phyloP scores from a whole-genome alignment of 192 early-diverging fungal genomes.

The Coemansia sp. region DNA sequence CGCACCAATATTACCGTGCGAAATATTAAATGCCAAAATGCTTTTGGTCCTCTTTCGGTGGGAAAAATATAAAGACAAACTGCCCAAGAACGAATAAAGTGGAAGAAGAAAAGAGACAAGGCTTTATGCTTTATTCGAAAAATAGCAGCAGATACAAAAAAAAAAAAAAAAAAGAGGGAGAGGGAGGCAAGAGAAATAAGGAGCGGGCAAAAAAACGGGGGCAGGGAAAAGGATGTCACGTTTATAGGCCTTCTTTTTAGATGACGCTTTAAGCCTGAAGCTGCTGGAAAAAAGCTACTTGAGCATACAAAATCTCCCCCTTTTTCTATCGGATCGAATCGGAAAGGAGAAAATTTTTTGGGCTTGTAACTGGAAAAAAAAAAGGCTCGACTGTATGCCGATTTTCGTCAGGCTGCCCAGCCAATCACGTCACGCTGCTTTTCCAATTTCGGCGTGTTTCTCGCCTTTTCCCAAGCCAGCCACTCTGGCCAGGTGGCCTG shows the following conservation, averaged over 20 bases:
- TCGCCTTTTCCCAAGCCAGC: neutral
- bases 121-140: neutral
- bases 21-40: slow-evolving; percentile 5
- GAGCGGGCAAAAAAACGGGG: slow-evolving; percentile 3
- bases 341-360: slow-evolving; percentile 1
- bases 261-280: neutral
- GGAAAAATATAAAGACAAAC: neutral
- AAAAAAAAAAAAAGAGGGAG: slow-evolving; percentile 1
- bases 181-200: slow-evolving; percentile 1
- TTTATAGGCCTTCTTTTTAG: slow-evolving; percentile 11
- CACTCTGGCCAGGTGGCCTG: slow-evolving; percentile 10
- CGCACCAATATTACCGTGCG: slow-evolving; percentile 5
- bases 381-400: neutral
- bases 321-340: too few relatives aligned
- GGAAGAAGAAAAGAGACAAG: slow-evolving; percentile 11
- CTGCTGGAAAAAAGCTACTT: too few relatives aligned
- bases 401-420: neutral
- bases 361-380: neutral
- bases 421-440: neutral
- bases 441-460: neutral
- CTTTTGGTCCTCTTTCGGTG: neutral
- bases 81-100: slow-evolving; percentile 3
- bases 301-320: too few relatives aligned
- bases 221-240: slow-evolving; percentile 1
- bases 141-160: slow-evolving; percentile 4